Evolutionary conservation across 2,329 filamentous ascomycete species (phyloP), one percentile per base, ranked within the genome.

Genomic region (Fusarium anthophilum): DNA sequence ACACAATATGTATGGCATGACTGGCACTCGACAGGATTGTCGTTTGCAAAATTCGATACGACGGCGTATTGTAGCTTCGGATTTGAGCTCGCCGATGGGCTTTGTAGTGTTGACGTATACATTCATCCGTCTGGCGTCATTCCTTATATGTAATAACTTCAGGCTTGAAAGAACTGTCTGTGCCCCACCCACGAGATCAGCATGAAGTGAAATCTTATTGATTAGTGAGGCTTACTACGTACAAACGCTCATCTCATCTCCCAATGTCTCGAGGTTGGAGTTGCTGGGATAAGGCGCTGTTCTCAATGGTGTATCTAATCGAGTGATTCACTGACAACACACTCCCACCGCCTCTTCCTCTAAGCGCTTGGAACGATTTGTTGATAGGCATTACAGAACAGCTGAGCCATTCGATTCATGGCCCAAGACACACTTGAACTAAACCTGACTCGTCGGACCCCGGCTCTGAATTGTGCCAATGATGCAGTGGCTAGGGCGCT

Each of bases 41-140:
- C 55, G 37, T 54, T 57, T 57, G 48, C 63, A 35, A 38, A 59
- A 22, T 37, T 32, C 32, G 22, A 37, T 18, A 35, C 17, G 39
- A 45, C 24, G 35, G 43, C 18, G 24, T 38, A 61, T 41, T 56
- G 54, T 54, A 60, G 51, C 68, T 65, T 70, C 53, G 32, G 50
- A 28, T 47, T 44, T 66, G 37, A 54, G 47, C 55, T 55, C 48
- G 43, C 51, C 39, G 18, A 24, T 24, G 30, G 17, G 6, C 50
- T 37, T 35, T 55, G 51, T 55, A n/a, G 35, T 37, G 56, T 69
- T 77, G 76, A 77, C 70, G 76, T 76, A 74, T 76, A 70, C 54
- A 69, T 63, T 59, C 62, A 64, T 67, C 26, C 26, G 47, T 76
- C 66, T 77, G 69, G 72, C 76, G 76, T 78, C 76, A 78, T 77